Evolutionary conservation across 2,329 filamentous ascomycete species (phyloP), one percentile per base, ranked within the genome.

Genomic region (Chaetomium sp.): DNA sequence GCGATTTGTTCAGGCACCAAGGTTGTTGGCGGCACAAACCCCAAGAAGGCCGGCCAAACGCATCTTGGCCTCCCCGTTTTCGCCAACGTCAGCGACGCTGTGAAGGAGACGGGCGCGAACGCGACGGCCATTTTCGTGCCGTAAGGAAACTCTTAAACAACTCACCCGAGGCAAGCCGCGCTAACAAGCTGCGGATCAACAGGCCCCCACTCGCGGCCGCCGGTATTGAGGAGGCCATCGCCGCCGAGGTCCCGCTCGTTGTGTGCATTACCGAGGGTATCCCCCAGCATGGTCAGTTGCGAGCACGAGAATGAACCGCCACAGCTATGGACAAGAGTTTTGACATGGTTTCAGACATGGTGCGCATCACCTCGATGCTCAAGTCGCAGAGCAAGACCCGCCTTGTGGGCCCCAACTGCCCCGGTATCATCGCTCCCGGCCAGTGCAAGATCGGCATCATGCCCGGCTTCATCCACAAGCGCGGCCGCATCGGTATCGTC

Each of bases 381-480:
- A 98, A 97, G 87, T 92, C 93, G 63, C 95, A 99, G 83, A 89
- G 83, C 85, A 98, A 98, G 87, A 97, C 94, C 72, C 91, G 95
- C 77, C 87, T 99, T 75, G 93, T 98, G 68, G 94, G 94, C 72
- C 94, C 94, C 76, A 99, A 98, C 85, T 99, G 95, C 85, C 95
- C 95, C 70, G 95, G 94, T 79, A 94, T 98, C 81, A 98, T 98
- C 80, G 94, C 85, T 62, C 87, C 87, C 67, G 95, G 94, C 74
- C 94, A 96, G 87, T 99, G 95, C 88, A 99, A 99, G 85, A 98
- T 99, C 77, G 95, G 95, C 78, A 99, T 99, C 83, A 98, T 99
- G 95, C 92, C 95, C 70, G 95, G 95, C 75, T 97, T 98, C 86
- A 98, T 99, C 83, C 95, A 99, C 89, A 98, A 98, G 88, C 92